These are phyloP conservation scores for Coemansia biformis DNA, from an alignment of 192 early-diverging fungal species.

Conservation along the genomic window DNA sequence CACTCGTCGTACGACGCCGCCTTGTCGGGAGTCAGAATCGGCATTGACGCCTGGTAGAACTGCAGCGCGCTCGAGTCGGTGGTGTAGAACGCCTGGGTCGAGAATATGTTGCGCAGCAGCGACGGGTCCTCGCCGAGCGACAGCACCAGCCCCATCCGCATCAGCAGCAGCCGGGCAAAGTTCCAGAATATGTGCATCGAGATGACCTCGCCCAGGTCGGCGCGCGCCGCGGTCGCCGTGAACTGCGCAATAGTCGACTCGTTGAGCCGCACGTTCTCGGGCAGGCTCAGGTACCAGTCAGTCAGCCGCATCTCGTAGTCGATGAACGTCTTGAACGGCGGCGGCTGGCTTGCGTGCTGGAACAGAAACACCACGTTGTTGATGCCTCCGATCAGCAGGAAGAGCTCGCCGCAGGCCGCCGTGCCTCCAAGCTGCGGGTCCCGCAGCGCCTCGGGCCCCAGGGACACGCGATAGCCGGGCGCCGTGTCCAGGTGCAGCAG, in stretches of 20 bases:
- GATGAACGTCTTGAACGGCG: conserved; percentile 37
- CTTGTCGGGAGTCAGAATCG: conserved; percentile 46
- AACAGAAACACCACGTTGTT: conserved; percentile 43
- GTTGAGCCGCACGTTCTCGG: conserved; percentile 39
- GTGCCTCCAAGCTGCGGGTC: conserved; percentile 36
- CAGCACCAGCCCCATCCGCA: conserved; percentile 49
- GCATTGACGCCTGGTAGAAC: conserved; percentile 46
- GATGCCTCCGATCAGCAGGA: conserved; percentile 38
- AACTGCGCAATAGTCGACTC: conserved; percentile 32
- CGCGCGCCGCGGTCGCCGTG: conserved; percentile 32
- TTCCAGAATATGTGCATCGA: conserved; percentile 48
- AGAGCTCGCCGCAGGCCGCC: conserved; percentile 43
- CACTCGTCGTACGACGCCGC: conserved; percentile 45
- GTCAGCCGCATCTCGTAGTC: conserved; percentile 49
- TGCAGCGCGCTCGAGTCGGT: conserved; percentile 36
- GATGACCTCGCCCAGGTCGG: conserved; percentile 45
- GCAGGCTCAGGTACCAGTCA: conserved; percentile 38
- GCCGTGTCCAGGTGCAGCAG: conserved; percentile 14
- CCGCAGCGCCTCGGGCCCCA: conserved; percentile 20
- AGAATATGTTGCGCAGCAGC: conserved; percentile 45
- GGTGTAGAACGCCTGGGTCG: conserved; percentile 43
- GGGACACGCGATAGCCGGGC: conserved; percentile 31
- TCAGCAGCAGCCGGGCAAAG: conserved; percentile 47
- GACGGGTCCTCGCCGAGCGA: conserved; percentile 41
- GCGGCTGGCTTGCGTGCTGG: conserved; percentile 27